Base-by-base conservation (phyloP, 768 basidiomycete genomes). In the Kwoniella botswanensis region DNA sequence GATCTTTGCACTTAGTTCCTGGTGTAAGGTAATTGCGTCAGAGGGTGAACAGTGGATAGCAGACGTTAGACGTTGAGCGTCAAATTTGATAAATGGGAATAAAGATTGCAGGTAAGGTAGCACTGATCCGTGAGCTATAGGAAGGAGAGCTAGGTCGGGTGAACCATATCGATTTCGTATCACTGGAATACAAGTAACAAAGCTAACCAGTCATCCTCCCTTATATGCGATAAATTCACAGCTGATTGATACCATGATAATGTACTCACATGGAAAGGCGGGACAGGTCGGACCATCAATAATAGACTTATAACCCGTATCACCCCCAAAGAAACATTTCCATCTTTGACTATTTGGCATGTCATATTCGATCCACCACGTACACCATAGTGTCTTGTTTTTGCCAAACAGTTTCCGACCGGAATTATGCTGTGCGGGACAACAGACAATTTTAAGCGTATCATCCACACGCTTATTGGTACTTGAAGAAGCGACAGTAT, bases 261-360 rank as follows among this genome's bases (percentile, higher is more conserved):
- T 29, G 18, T 7, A 64, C 65, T 59, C 2, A 66, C 65, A 52
- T 18, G 29, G 24, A 44, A 66, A 56, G 2, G 42, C 56, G 15
- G 54, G 54, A 50, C 57, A 66, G 1, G 43, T 46, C 42, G 52
- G 29, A 65, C 53, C 26, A 26, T 26, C 24, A 1, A 18, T 17
- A 22, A 46, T 43, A 44, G 63, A 57, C 35, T n/a, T 54, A 24
- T 57, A 59, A 4, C 57, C 65, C 22, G 54, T 66, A 59, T 59
- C 65, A 57, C 54, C 55, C 17, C 65, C 65, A 54, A 57, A 66
- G 65, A 66, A 66, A 13, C 65, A 66, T 46, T 46, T 55, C 64
- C 50, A 55, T 21, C 6, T 29, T 5, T 54, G 5, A 18, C 29
- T 13, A 44, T 35, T 15, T 26, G 46, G n/a, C 52, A 41, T 53